A percentile compares a stretch with the other conserved stretches of the same genome.
These are phyloP conservation scores for Durotheca rogersii DNA, from an alignment of 495 filamentous ascomycete genomes.

Conservation along the genomic window DNA sequence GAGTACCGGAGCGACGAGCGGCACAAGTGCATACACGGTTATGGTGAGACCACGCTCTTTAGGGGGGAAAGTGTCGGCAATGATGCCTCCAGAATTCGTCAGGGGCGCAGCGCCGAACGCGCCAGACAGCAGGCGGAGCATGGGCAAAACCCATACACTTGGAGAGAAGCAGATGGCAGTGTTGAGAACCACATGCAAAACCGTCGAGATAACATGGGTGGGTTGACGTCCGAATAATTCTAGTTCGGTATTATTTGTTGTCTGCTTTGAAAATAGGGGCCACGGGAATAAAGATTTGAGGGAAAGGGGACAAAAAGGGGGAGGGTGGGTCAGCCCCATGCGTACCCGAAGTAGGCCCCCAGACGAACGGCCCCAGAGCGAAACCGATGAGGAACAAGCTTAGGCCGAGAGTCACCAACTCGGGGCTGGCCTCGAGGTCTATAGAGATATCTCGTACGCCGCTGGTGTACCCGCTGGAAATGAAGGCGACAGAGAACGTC, in stretches of 20 bases:
- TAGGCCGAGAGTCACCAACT: conserved; percentile 45
- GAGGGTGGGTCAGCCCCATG: conserved; percentile 62
- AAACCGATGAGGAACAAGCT: conserved; percentile 52
- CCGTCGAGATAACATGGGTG: too few relatives aligned
- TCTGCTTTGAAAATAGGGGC: too few relatives aligned
- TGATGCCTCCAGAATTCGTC: conserved; percentile 59
- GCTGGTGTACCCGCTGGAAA: conserved; percentile 46
- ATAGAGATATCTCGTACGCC: conserved; percentile 35
- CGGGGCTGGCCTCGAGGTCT: conserved; percentile 41
- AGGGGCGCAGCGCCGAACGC: conserved; percentile 64
- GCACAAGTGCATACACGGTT: conserved; percentile 52
- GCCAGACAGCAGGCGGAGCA: conserved; percentile 62
- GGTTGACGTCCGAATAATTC: too few relatives aligned
- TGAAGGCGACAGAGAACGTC: conserved; percentile 60
- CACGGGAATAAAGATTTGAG: too few relatives aligned
- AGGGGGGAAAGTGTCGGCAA: conserved; percentile 63
- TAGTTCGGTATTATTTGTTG: too few relatives aligned
- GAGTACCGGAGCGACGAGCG: conserved; percentile 59
- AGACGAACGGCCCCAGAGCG: conserved; percentile 47
- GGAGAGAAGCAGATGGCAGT: too few relatives aligned
- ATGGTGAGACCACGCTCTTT: conserved; percentile 63
- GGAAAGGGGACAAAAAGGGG: conserved; percentile 55
- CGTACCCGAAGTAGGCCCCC: conserved; percentile 46
- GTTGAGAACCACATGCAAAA: conserved; percentile 7
- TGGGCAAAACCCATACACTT: conserved; percentile 61